Evolutionary conservation across 2,329 filamentous ascomycete genomes (phyloP).

Genomic region (Metarhizium rileyi): DNA sequence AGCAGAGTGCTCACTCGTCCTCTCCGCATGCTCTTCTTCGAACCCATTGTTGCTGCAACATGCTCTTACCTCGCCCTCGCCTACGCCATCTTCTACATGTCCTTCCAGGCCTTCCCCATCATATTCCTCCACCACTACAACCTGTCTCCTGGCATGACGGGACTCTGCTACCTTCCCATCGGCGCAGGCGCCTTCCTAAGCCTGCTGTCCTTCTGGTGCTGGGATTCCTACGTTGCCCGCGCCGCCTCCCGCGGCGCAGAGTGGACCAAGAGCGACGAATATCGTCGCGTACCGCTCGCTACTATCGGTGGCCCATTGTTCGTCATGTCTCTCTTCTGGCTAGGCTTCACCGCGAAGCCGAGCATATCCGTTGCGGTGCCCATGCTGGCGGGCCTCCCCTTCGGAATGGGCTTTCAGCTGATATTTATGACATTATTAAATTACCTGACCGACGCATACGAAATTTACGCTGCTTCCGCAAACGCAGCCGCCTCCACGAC

Average conservation of each 20-base stretch:
- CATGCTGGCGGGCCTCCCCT: slow-evolving; percentile 49
- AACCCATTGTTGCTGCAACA: slow-evolving; percentile 62
- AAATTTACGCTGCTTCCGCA: slow-evolving; percentile 59
- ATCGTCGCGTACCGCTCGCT: slow-evolving; percentile 60
- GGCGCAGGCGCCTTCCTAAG: slow-evolving; percentile 51
- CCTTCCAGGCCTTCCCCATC: slow-evolving; percentile 64
- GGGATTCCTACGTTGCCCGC: slow-evolving; percentile 49
- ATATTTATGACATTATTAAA: slow-evolving; percentile 57
- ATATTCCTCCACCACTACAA: slow-evolving; percentile 57
- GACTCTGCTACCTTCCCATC: slow-evolving; percentile 60
- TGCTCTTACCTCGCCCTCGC: slow-evolving; percentile 63
- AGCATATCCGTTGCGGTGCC: slow-evolving; percentile 44
- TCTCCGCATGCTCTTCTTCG: slow-evolving; percentile 59
- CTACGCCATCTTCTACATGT: slow-evolving; percentile 61
- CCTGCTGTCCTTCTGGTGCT: slow-evolving; percentile 52
- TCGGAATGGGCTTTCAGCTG: slow-evolving; percentile 51
- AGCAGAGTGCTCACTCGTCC: slow-evolving; percentile 63
- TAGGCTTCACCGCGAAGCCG: slow-evolving; percentile 46
- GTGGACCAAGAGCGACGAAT: slow-evolving; percentile 57
- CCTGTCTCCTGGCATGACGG: slow-evolving; percentile 53
- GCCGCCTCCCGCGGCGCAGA: slow-evolving; percentile 37
- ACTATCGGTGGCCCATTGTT: slow-evolving; percentile 59
- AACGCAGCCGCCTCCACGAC: slow-evolving; percentile 80
- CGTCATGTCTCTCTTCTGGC: slow-evolving; percentile 47
- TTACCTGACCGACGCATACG: slow-evolving; percentile 59